phyloP scores from a whole-genome alignment of 805 yeast genomes.

The Lachancea fermentati region DNA sequence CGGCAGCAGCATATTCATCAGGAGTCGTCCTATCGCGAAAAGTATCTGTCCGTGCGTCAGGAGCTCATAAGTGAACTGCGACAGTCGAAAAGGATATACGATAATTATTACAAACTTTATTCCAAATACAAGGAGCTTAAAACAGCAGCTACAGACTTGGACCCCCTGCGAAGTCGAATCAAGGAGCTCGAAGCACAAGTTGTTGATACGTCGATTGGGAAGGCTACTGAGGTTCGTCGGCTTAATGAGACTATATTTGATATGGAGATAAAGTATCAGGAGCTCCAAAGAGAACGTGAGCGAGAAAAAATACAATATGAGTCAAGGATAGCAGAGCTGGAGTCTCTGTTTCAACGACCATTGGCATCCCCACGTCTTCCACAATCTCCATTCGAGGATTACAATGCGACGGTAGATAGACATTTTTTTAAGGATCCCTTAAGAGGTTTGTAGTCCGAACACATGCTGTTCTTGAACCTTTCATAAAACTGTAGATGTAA shows the following conservation, averaged over 20 bases:
- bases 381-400: conserved; percentile 11
- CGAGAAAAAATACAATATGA: conserved; percentile 23
- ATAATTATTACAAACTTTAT: conserved; percentile 31
- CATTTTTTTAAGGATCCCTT: background rate
- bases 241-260: conserved; percentile 23
- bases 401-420: conserved; percentile 14
- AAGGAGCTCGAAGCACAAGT: conserved; percentile 25
- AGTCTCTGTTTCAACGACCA: conserved; percentile 12
- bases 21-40: conserved; percentile 15
- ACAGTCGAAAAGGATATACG: conserved; percentile 32
- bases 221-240: conserved; percentile 29
- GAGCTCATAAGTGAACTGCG: conserved; percentile 33
- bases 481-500: background rate
- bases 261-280: conserved; percentile 23
- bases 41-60: conserved; percentile 24
- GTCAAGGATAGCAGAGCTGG: conserved; percentile 28
- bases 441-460: background rate
- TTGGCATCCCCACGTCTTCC: background rate
- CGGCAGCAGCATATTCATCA: conserved; percentile 7
- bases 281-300: conserved; percentile 19
- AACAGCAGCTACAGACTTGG: conserved; percentile 5
- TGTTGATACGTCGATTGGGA: conserved; percentile 16
- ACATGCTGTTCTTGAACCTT: too few relatives aligned
- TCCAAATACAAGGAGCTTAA: conserved; percentile 30
- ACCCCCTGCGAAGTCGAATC: conserved; percentile 13